These are phyloP conservation scores for Eucalyptus paniculata DNA, from an alignment of 345 rosid species.

Conservation along the genomic window DNA sequence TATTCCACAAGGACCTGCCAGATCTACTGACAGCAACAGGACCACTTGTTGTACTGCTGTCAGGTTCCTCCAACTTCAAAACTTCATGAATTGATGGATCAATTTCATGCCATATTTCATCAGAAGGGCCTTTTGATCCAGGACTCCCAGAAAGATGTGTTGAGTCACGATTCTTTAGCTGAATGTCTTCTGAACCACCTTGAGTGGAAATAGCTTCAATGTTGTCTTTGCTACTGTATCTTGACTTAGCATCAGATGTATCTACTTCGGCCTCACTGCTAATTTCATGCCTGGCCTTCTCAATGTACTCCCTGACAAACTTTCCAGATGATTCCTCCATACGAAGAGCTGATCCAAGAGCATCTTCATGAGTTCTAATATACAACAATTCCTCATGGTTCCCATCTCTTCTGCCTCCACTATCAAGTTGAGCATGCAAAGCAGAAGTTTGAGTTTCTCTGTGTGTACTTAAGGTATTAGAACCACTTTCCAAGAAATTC, in stretches of 20 bases:
- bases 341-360: slow-evolving; percentile 53
- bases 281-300: slow-evolving; percentile 44
- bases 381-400: slow-evolving; percentile 13
- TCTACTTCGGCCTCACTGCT: slow-evolving; percentile 27
- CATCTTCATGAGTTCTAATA: slow-evolving; percentile 26
- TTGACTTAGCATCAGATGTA: neutral
- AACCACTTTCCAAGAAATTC: slow-evolving; percentile 31
- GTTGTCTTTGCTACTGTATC: slow-evolving; percentile 11
- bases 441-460: slow-evolving; percentile 17
- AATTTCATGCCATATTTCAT: slow-evolving; percentile 78
- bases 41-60: slow-evolving; percentile 16
- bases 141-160: slow-evolving; percentile 29
- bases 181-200: slow-evolving; percentile 5
- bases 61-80: slow-evolving; percentile 24
- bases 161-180: slow-evolving; percentile 24
- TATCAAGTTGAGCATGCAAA: slow-evolving; percentile 1
- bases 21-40: slow-evolving; percentile 38
- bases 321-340: slow-evolving; percentile 48
- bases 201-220: slow-evolving; percentile 16
- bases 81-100: slow-evolving; percentile 37
- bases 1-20: slow-evolving; percentile 67
- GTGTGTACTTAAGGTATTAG: slow-evolving; percentile 6
- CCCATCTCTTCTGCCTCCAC: slow-evolving; percentile 11
- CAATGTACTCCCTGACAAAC: slow-evolving; percentile 57
- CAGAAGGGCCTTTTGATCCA: slow-evolving; percentile 70